Base-by-base conservation (phyloP, 1,284 basidiomycete genomes). In the Lentinula novae-zelandiae region DNA sequence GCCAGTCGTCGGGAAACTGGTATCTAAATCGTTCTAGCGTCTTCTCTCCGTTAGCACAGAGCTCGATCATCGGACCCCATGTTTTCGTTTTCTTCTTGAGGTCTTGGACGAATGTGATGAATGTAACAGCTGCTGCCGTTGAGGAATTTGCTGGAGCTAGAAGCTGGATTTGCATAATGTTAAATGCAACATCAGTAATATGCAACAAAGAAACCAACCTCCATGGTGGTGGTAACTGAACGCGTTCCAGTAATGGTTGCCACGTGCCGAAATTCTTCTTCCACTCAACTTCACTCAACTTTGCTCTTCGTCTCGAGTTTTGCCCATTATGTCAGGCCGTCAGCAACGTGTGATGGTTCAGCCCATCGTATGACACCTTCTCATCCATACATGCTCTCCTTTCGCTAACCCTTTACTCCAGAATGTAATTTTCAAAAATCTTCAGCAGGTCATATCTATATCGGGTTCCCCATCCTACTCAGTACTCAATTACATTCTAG, bases 381-480 rank as follows among this genome's bases (percentile, higher is more conserved):
- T 42, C 5, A 8, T 52, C 31, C 49, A 55, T 44, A 54, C 53
- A 36, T 60, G 17, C 38, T 34, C 9, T 68, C 72, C 71, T 69
- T 39, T 61, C 56, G 59, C 61, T 57, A 53, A 60, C 39, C 44
- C 53, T 55, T 17, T 3, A 17, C 17, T 53, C 10, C 70, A 96
- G 95, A 99, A 98, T 82, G 93, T 98, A 68, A 98, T 99, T 76
- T 99, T 99, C 85, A 95, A 96, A 83, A 95, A 98, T 79, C 81
- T 99, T 55, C 97, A 99, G 76, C 87, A 90, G 78, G 90, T 86
- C 42, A 55, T 13, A 42, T 22, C 17, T 8, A 17, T 50, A 8
- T 52, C n/a, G 17, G 9, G 34, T 58, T 44, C 50, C 9, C 36
- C 9, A 20, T 20, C 17, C 20, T 9, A 46, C n/a, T 58, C 8